Evolutionary conservation across 805 yeast species (phyloP).

Genomic region (Myxozyma neglecta): DNA sequence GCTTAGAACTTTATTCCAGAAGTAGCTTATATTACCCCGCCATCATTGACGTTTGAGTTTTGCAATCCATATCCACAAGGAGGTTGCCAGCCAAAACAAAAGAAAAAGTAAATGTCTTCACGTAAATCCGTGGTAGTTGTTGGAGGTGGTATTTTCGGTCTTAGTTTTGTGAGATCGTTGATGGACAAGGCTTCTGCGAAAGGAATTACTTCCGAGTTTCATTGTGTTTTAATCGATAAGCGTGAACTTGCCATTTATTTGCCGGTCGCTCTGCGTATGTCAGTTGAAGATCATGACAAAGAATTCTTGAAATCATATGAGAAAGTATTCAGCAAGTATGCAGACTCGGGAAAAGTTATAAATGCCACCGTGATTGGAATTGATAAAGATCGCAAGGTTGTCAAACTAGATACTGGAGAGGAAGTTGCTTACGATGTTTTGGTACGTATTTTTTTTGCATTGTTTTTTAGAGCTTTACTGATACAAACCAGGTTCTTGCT

Average conservation of each 20-base stretch:
- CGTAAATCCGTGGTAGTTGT: slow-evolving; percentile 3
- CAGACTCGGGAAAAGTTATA: slow-evolving; percentile 4
- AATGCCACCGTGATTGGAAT: slow-evolving; percentile 1
- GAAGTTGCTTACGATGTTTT: slow-evolving; percentile 13
- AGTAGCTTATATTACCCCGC: no score
- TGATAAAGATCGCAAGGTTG: slow-evolving; percentile 1
- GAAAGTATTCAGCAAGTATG: slow-evolving; percentile 3
- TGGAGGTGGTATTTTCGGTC: slow-evolving; percentile 16
- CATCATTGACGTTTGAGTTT: no score
- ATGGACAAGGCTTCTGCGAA: background rate
- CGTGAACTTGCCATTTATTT: slow-evolving; percentile 15
- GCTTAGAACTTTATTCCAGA: no score
- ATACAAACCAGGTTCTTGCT: slow-evolving; percentile 13
- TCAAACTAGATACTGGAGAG: slow-evolving; percentile 8
- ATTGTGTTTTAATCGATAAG: slow-evolving; percentile 10
- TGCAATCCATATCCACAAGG: background rate
- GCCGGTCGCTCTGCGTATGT: slow-evolving; percentile 16
- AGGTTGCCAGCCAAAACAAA: background rate
- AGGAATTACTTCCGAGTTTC: background rate
- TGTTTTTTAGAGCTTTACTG: background rate
- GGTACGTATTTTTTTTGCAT: slow-evolving; percentile 2
- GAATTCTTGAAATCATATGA: slow-evolving; percentile 14
- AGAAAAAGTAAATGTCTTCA: background rate
- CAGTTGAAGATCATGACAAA: slow-evolving; percentile 17
- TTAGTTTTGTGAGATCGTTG: background rate